Conservation (phyloP, 768 basidiomycete genomes). For the Holtermannia corniformis region DNA sequence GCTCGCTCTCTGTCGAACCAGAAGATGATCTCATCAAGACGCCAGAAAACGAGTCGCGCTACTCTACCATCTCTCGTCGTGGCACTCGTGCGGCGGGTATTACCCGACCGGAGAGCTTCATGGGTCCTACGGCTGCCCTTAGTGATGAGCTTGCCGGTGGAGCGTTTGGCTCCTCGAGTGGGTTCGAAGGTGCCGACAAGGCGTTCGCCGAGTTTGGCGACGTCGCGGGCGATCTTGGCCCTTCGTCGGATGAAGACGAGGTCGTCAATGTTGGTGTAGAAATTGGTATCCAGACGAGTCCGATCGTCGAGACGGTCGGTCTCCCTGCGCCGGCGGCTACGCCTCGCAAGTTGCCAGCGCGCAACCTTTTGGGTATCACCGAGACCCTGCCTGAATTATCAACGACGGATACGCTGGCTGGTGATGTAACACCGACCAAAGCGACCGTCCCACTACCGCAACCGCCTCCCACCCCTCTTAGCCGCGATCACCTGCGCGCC, state of each 20-base stretch:
- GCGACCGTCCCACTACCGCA: constrained; percentile 16
- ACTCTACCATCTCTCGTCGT: constrained; percentile 4
- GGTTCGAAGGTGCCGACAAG: constrained; percentile 1
- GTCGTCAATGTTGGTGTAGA: background rate
- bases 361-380: too few species aligned
- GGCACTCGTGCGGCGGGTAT: background rate
- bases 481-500: background rate
- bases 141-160: constrained; percentile 31
- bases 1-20: background rate
- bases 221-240: background rate
- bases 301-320: too few species aligned
- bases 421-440: constrained; percentile 26
- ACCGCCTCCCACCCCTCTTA: constrained; percentile 8
- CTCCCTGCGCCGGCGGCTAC: too few species aligned
- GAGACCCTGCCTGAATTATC: constrained; percentile 6
- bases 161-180: constrained; percentile 1
- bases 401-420: constrained; percentile 1
- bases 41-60: too few species aligned
- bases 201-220: background rate
- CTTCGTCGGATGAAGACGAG: background rate
- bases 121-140: constrained; percentile 18
- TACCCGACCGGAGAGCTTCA: constrained; percentile 9
- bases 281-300: background rate
- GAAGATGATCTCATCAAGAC: background rate
- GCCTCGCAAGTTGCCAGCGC: background rate